Evolutionary conservation across 768 basidiomycete species (phyloP).

Genomic region (Boletus edulis): DNA sequence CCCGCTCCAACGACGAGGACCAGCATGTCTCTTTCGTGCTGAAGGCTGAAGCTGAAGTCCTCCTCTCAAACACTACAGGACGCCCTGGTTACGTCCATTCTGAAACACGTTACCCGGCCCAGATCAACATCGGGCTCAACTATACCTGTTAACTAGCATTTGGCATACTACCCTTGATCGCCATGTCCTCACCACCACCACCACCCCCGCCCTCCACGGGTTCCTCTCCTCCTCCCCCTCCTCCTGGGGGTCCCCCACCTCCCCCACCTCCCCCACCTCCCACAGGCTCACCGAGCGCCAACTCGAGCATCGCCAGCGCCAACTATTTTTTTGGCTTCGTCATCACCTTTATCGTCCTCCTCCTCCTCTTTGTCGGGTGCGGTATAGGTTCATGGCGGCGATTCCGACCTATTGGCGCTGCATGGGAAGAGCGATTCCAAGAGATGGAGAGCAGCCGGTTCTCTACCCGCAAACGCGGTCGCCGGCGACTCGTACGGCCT

Average conservation of each 20-base stretch:
- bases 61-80: background rate
- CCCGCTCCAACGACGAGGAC: background rate
- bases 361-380: conserved; percentile 52
- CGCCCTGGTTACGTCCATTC: conserved; percentile 11
- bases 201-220: background rate
- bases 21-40: background rate
- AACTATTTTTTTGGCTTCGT: conserved; percentile 36
- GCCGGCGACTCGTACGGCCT: conserved; percentile 18
- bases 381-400: conserved; percentile 48
- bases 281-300: background rate
- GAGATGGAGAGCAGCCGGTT: conserved; percentile 10
- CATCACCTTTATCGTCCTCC: conserved; percentile 31
- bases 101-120: conserved; percentile 19
- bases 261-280: background rate
- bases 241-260: too few relatives aligned
- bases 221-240: background rate
- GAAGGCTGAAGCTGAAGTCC: too few relatives aligned
- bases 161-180: background rate
- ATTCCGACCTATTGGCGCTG: conserved; percentile 16
- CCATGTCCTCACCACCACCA: conserved; percentile 11
- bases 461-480: conserved; percentile 9
- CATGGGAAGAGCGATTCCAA: conserved; percentile 21
- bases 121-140: conserved; percentile 7
- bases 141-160: too few relatives aligned
- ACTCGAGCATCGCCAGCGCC: conserved; percentile 11